phyloP scores from a whole-genome alignment of 345 rosid species.

The Geranium rotundifolium region DNA sequence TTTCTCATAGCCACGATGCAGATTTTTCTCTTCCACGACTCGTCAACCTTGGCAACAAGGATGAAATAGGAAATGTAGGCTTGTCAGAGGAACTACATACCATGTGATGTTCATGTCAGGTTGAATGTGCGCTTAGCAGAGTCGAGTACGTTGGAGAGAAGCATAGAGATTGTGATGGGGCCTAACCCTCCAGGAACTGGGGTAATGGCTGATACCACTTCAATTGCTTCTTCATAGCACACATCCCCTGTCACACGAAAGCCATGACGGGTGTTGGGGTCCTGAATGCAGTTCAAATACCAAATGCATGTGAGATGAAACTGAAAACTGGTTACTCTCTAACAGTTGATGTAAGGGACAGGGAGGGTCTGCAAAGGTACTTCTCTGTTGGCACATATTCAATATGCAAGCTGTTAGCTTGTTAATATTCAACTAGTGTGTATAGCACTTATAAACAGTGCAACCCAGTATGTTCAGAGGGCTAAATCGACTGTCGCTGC shows the following conservation, averaged over 20 bases:
- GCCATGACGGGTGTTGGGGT: slow-evolving; percentile 4
- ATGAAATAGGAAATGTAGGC: not conserved
- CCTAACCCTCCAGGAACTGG: slow-evolving; percentile 25
- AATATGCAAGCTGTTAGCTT: no score
- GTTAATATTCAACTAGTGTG: no score
- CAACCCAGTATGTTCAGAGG: not conserved
- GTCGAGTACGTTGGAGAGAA: slow-evolving; percentile 22
- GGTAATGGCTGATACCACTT: slow-evolving; percentile 20
- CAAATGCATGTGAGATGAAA: not conserved
- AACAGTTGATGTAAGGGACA: no score
- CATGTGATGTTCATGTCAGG: slow-evolving; percentile 1
- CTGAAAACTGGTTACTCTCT: not conserved
- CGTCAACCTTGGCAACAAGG: not conserved
- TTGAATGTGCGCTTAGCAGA: slow-evolving; percentile 18
- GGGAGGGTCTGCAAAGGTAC: no score
- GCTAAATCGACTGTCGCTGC: not conserved
- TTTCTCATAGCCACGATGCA: not conserved
- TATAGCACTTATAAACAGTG: no score
- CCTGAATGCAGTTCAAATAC: slow-evolving; percentile 3
- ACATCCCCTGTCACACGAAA: slow-evolving; percentile 16
- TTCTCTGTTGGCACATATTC: no score
- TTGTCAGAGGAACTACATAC: not conserved
- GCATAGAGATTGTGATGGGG: slow-evolving; percentile 20
- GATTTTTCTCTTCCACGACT: no score
- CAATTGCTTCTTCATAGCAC: slow-evolving; percentile 20